Evolutionary conservation across 768 basidiomycete genomes (phyloP).

Genomic region (Mycena capillaripes): DNA sequence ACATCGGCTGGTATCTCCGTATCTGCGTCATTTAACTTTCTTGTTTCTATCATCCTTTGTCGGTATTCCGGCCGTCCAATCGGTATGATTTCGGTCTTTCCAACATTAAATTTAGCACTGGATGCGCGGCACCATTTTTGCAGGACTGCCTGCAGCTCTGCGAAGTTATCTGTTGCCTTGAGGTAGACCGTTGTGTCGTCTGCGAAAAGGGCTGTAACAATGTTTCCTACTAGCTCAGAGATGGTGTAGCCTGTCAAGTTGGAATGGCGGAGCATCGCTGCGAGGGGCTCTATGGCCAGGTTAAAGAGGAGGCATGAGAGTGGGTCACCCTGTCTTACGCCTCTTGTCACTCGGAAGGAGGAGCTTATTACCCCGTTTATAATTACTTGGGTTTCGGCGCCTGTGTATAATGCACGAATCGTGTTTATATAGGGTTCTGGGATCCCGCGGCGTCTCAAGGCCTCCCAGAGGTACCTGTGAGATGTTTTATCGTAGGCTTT

Average conservation of each 20-base stretch:
- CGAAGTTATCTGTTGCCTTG: not conserved
- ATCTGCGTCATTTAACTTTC: slow-evolving; percentile 14
- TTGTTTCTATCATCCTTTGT: not conserved
- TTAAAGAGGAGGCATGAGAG: slow-evolving; percentile 56
- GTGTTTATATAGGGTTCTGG: slow-evolving; percentile 31
- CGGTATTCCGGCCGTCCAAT: slow-evolving; percentile 44
- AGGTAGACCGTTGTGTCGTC: not conserved
- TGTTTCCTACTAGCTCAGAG: not conserved
- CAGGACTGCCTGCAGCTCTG: slow-evolving; percentile 43
- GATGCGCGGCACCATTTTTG: slow-evolving; percentile 56
- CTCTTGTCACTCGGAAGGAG: slow-evolving; percentile 27
- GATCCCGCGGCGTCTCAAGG: not conserved
- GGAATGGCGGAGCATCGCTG: slow-evolving; percentile 18
- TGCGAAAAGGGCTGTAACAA: not conserved
- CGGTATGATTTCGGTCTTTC: slow-evolving; percentile 56
- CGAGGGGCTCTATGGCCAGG: slow-evolving; percentile 57
- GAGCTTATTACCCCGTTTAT: slow-evolving; percentile 36
- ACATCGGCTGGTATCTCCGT: slow-evolving; percentile 35
- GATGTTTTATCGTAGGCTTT: slow-evolving; percentile 34
- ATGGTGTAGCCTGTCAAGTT: not conserved
- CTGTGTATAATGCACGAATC: slow-evolving; percentile 35
- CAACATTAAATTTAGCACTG: slow-evolving; percentile 55
- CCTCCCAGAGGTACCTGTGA: slow-evolving; percentile 32
- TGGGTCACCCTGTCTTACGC: slow-evolving; percentile 50
- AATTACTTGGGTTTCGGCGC: slow-evolving; percentile 10